These are phyloP conservation scores for Harringtonia aguacate DNA, from an alignment of 2,329 filamentous ascomycete species.

Conservation along the genomic window DNA sequence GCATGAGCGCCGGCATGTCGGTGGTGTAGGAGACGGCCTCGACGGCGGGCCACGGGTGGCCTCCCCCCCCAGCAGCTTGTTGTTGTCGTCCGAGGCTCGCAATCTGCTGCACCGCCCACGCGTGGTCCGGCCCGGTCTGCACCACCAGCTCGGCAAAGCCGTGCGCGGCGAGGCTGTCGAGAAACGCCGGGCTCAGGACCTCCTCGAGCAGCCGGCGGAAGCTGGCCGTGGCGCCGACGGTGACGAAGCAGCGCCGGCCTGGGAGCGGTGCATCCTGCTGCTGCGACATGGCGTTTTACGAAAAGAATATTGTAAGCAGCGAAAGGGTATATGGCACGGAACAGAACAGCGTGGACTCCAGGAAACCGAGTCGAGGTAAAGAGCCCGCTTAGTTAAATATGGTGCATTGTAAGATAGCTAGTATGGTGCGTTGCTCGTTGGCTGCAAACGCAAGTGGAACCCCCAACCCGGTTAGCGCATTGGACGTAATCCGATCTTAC, in stretches of 20 bases:
- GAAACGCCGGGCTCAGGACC: conserved; percentile 51
- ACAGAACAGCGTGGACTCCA: no score
- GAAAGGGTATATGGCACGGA: no score
- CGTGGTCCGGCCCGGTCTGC: conserved; percentile 68
- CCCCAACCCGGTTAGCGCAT: no score
- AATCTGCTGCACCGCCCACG: conserved; percentile 33
- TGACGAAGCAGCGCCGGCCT: conserved; percentile 60
- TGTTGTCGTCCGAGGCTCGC: conserved; percentile 18
- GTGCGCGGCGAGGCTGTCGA: conserved; percentile 44
- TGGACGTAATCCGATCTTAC: no score
- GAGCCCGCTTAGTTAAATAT: no score
- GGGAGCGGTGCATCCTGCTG: conserved; percentile 4
- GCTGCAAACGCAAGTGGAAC: no score
- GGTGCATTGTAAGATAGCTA: no score
- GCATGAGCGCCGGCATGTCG: conserved; percentile 50
- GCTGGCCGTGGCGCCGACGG: conserved; percentile 81
- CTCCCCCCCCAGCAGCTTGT: background rate
- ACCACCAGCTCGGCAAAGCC: conserved; percentile 64
- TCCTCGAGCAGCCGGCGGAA: conserved; percentile 64
- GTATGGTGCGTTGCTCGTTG: no score
- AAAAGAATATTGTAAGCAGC: no score
- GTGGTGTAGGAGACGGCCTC: conserved; percentile 54
- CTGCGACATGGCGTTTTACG: background rate
- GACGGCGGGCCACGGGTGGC: conserved; percentile 6
- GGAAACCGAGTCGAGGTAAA: no score